Base-by-base conservation (phyloP, 768 basidiomycete genomes). In the Gyrodon lividus region DNA sequence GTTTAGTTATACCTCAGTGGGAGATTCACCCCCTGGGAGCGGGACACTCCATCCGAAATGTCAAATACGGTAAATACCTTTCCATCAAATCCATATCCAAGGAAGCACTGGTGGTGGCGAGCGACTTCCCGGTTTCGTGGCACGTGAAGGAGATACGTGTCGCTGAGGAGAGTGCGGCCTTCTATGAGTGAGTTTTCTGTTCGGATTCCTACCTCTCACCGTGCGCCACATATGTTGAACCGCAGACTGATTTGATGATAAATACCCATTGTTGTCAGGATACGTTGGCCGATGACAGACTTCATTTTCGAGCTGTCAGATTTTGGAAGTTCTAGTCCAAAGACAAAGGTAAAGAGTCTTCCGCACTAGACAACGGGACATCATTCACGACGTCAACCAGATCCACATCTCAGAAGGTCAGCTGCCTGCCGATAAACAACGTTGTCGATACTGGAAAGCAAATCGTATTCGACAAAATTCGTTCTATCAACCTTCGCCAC, bases 31-130 rank as follows among this genome's bases (percentile, higher is more conserved):
- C 63, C 1, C 45, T 67, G 0, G 66, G 66, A 38, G 63, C 67
- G 9, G 66, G 66, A 7, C 52, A 69, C 28, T 63, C 59, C 10
- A 67, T 67, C 43, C 60, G 68, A 44, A 67, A 67, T 54, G 37
- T 65, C 43, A 64, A 67, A 44, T 65, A 63, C 12, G 67, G 67
- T 12, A 65, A 67, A 55, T 69, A 67, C 28, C 17, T 67, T 24
- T 57, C 67, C 20, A 44, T 67, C 6, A 65, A 47, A 40, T 52
- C 65, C 1, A 59, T 66, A 23, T 44, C 63, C 43, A 67, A 51
- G 41, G 65, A 67, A 17, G 56, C 55, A 19, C 38, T 54, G 1
- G 45, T 67, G n/a, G 37, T 65, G 0, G 19, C 65, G 1, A 69
- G 59, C 45, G 65, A 67, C 42, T 67, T 57, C 51, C 65, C 66